Percentiles rank a stretch among this genome's conserved stretches.
Evolutionary conservation across 495 filamentous ascomycete genomes (phyloP).

Genomic region (Xylaria longipes): DNA sequence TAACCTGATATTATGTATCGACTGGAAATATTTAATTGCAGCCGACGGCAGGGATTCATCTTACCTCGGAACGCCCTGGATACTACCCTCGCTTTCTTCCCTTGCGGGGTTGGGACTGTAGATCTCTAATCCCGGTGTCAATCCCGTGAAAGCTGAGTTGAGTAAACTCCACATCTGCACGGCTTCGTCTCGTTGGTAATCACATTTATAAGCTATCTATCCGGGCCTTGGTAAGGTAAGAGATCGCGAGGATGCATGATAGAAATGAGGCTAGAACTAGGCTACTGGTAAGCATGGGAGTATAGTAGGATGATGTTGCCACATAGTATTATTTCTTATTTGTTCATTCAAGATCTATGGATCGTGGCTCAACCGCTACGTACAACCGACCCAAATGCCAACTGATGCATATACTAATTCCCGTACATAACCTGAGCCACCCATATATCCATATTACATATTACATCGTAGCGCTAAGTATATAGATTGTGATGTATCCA

Average conservation of each 20-base stretch:
- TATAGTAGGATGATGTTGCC: background rate
- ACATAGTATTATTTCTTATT: slow-evolving; percentile 1
- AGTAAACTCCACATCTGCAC: background rate
- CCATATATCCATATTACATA: slow-evolving; percentile 1
- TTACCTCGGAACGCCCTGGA: background rate
- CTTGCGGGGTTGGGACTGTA: background rate
- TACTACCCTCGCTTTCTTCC: background rate
- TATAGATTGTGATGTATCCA: background rate
- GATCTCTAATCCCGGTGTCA: background rate
- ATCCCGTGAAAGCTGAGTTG: background rate
- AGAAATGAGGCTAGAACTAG: background rate
- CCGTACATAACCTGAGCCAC: slow-evolving; percentile 2
- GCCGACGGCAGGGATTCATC: background rate
- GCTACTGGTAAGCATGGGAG: background rate
- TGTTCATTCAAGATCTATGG: background rate
- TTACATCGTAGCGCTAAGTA: background rate
- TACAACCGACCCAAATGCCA: slow-evolving; percentile 5
- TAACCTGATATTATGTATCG: background rate
- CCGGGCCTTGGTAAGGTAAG: background rate
- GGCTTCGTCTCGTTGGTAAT: background rate
- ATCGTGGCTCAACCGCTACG: background rate
- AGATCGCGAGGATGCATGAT: background rate
- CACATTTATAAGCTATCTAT: background rate
- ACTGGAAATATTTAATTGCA: background rate
- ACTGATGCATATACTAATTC: background rate